These are phyloP conservation scores for Toxicodendron radicans DNA, from an alignment of 345 rosid species.

Conservation along the genomic window DNA sequence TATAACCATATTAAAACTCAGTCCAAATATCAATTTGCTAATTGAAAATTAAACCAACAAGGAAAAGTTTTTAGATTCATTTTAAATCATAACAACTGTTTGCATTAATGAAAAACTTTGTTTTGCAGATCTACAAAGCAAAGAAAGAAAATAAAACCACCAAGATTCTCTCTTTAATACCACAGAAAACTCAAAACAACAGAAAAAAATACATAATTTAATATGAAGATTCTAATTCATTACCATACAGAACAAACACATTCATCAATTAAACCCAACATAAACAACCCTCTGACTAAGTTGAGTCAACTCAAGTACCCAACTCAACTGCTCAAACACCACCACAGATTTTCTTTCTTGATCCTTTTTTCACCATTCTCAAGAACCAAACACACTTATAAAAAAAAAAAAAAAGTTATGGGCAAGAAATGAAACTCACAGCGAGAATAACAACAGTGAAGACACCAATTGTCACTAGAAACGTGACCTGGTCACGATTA, in stretches of 20 bases:
- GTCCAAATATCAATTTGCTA: neutral
- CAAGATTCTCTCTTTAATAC: neutral
- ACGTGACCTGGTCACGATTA: slow-evolving; percentile 61
- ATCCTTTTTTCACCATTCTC: neutral
- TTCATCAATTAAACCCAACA: neutral
- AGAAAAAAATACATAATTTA: neutral
- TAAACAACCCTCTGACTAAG: neutral
- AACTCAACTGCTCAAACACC: neutral
- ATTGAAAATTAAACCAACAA: neutral
- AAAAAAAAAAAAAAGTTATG: neutral
- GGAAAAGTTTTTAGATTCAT: neutral
- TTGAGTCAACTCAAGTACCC: neutral
- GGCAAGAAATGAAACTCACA: slow-evolving; percentile 41
- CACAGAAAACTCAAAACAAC: neutral
- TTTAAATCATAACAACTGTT: neutral
- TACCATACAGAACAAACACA: neutral
- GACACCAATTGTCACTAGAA: slow-evolving; percentile 66
- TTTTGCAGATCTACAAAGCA: neutral
- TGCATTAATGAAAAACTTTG: neutral
- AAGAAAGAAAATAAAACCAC: neutral
- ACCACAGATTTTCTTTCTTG: neutral
- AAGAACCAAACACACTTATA: slow-evolving; percentile 18
- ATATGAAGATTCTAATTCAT: neutral
- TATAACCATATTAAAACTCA: neutral
- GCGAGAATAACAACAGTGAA: slow-evolving; percentile 82